These are phyloP conservation scores for Leccinum aurantiacum DNA, from an alignment of 768 basidiomycete genomes.

Conservation along the genomic window DNA sequence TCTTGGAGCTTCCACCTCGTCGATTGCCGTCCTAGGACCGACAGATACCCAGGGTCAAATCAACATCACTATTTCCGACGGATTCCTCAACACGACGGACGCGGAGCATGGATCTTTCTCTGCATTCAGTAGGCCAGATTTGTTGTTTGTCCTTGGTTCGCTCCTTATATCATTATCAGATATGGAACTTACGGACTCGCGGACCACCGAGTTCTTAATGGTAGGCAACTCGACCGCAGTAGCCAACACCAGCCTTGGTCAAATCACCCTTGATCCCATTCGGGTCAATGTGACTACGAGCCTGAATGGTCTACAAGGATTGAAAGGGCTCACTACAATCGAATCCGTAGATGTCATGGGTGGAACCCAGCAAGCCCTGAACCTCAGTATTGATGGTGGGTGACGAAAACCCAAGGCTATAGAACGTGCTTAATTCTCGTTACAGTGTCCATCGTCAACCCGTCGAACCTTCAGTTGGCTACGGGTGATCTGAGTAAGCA, in stretches of 20 bases:
- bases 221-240: slow-evolving; percentile 60
- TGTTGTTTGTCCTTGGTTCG: background rate
- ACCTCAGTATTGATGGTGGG: slow-evolving; percentile 58
- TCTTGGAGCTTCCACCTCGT: slow-evolving; percentile 61
- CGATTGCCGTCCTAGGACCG: slow-evolving; percentile 49
- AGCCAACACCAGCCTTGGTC: slow-evolving; percentile 60
- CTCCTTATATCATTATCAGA: slow-evolving; percentile 37
- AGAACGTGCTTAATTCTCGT: background rate
- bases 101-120: slow-evolving; percentile 52
- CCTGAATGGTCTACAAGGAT: slow-evolving; percentile 58
- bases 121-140: slow-evolving; percentile 50
- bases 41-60: slow-evolving; percentile 62
- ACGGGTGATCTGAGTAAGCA: slow-evolving; percentile 63
- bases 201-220: slow-evolving; percentile 52
- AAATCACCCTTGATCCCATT: slow-evolving; percentile 69
- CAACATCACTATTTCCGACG: slow-evolving; percentile 59
- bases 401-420: background rate
- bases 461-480: slow-evolving; percentile 60
- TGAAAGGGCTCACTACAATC: slow-evolving; percentile 57
- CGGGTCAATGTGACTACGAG: slow-evolving; percentile 67
- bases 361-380: slow-evolving; percentile 57
- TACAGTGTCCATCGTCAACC: slow-evolving; percentile 64
- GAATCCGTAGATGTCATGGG: slow-evolving; percentile 63
- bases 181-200: slow-evolving; percentile 51
- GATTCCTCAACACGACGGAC: slow-evolving; percentile 49